Conservation (phyloP, 495 filamentous ascomycete species). For the Xylaria curta region DNA sequence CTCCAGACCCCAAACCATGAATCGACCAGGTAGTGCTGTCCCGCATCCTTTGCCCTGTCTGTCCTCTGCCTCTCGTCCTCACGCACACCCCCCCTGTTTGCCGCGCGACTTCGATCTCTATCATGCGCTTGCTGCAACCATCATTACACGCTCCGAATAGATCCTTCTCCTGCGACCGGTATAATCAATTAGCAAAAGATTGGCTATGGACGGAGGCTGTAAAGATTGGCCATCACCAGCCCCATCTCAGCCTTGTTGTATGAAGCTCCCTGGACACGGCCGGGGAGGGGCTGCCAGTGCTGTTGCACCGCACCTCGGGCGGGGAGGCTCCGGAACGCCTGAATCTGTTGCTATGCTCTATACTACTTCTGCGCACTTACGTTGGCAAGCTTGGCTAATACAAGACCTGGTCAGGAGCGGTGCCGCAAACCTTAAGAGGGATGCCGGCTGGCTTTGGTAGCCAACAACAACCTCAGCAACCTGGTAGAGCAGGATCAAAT, state of each 20-base stretch:
- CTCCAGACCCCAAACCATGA: constrained; percentile 51
- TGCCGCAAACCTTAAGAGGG: constrained; percentile 72
- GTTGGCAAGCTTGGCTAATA: constrained; percentile 38
- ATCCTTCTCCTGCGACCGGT: background rate
- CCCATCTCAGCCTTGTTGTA: constrained; percentile 25
- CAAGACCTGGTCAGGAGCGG: constrained; percentile 58
- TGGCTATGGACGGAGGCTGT: constrained; percentile 6
- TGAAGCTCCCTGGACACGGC: constrained; percentile 9
- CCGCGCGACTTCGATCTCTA: constrained; percentile 31
- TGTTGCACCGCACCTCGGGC: background rate
- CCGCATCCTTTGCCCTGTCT: constrained; percentile 36
- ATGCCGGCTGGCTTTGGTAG: constrained; percentile 71
- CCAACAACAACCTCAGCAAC: constrained; percentile 66
- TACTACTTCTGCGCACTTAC: constrained; percentile 19
- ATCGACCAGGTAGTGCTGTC: constrained; percentile 61
- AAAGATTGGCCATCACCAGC: background rate
- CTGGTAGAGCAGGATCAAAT: constrained; percentile 68
- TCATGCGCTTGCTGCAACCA: background rate
- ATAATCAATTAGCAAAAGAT: constrained; percentile 4
- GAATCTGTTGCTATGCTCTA: background rate
- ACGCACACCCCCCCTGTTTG: constrained; percentile 26
- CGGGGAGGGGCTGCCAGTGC: background rate
- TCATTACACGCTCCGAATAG: background rate
- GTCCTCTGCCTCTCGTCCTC: constrained; percentile 12
- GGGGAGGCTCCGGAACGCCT: constrained; percentile 7